Evolutionary conservation across 305 asterid genomes (phyloP).

Genomic region (Fraxinus nigra): DNA sequence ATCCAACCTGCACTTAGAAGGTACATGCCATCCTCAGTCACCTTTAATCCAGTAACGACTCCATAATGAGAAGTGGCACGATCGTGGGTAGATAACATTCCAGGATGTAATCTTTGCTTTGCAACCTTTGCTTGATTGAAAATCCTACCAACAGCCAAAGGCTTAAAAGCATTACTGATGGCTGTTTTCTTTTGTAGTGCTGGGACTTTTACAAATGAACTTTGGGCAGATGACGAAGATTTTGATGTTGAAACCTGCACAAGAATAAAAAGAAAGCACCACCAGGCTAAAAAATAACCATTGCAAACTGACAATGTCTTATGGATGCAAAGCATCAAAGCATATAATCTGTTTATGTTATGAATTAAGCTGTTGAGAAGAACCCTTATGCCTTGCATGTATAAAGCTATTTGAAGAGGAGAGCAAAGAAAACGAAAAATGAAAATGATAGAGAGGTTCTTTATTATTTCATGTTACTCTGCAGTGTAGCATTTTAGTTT

Average conservation of each 20-base stretch:
- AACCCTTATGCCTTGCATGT: slow-evolving; percentile 9
- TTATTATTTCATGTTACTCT: not conserved
- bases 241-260: slow-evolving; percentile 46
- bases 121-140: slow-evolving; percentile 54
- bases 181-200: slow-evolving; percentile 53
- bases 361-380: slow-evolving; percentile 10
- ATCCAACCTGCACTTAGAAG: slow-evolving; percentile 87
- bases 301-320: slow-evolving; percentile 1
- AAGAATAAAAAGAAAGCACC: slow-evolving; percentile 18
- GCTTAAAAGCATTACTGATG: slow-evolving; percentile 49
- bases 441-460: not conserved
- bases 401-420: not conserved
- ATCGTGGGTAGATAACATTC: slow-evolving; percentile 82
- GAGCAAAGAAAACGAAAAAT: not conserved
- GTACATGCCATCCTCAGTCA: slow-evolving; percentile 86
- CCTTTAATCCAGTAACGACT: slow-evolving; percentile 76
- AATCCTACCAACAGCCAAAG: slow-evolving; percentile 43
- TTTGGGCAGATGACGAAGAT: slow-evolving; percentile 44
- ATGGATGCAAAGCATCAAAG: slow-evolving; percentile 8
- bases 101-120: slow-evolving; percentile 92
- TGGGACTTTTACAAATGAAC: slow-evolving; percentile 50
- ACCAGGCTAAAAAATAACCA: slow-evolving; percentile 4
- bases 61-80: slow-evolving; percentile 97
- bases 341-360: not conserved
- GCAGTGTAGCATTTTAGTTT: not conserved